These are phyloP conservation scores for Pulveroboletus frians DNA, from an alignment of 768 basidiomycete species.

Conservation along the genomic window DNA sequence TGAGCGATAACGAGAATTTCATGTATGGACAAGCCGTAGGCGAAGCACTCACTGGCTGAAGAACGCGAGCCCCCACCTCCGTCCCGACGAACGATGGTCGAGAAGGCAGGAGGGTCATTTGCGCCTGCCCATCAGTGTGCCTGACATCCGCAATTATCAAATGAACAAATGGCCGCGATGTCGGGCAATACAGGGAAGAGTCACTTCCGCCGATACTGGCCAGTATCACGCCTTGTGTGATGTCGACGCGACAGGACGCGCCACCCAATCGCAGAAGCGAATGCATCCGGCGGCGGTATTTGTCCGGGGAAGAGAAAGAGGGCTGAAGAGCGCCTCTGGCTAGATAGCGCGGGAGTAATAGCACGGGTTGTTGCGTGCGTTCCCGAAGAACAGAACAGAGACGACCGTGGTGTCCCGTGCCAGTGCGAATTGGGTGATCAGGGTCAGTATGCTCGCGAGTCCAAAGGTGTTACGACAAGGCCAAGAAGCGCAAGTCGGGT, in stretches of 20 bases:
- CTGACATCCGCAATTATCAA: constrained; percentile 11
- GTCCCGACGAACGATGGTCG: neutral
- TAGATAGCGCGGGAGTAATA: neutral
- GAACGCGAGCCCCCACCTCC: constrained; percentile 8
- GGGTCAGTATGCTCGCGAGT: constrained; percentile 9
- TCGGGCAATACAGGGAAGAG: neutral
- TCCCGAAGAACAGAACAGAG: neutral
- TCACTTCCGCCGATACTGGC: constrained; percentile 2
- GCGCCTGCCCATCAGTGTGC: constrained; percentile 13
- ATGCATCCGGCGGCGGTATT: constrained; percentile 1
- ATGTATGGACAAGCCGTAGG: neutral
- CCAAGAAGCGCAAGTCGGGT: neutral
- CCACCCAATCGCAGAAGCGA: neutral
- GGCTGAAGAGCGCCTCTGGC: neutral
- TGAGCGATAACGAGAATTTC: constrained; percentile 1
- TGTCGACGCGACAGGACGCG: constrained; percentile 6
- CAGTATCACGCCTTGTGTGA: neutral
- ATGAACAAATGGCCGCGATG: constrained; percentile 3
- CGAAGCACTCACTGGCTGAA: neutral
- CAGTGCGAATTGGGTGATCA: neutral
- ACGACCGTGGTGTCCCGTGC: constrained; percentile 3
- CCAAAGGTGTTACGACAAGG: neutral
- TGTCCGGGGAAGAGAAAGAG: neutral
- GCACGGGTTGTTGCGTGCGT: neutral
- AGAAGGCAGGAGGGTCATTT: neutral